Conservation (phyloP, 2,329 filamentous ascomycete species). For the Fusarium dlaminii region DNA sequence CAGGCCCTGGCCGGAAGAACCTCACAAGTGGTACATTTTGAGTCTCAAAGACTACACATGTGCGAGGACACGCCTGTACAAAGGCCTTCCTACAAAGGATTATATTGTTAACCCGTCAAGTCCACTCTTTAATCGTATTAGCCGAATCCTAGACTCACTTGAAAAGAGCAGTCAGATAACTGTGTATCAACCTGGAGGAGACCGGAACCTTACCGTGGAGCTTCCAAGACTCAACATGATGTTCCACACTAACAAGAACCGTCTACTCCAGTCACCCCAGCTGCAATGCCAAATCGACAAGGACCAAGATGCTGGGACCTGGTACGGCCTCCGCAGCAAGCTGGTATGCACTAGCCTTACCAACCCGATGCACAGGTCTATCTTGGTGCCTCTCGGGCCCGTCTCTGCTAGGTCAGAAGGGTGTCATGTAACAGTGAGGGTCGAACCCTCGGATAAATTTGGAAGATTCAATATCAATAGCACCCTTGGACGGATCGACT, state of each 20-base stretch:
- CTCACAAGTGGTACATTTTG: conserved; percentile 19
- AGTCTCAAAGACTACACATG: conserved; percentile 20
- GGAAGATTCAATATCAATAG: conserved; percentile 63
- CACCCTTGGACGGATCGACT: conserved; percentile 64
- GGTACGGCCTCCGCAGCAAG: conserved; percentile 69
- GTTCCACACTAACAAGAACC: conserved; percentile 59
- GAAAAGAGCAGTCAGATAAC: conserved; percentile 29
- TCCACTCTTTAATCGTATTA: conserved; percentile 32
- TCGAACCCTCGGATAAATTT: conserved; percentile 50
- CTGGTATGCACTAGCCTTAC: conserved; percentile 63
- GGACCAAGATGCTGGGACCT: conserved; percentile 67
- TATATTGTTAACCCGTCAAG: conserved; percentile 35
- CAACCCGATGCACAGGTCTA: conserved; percentile 55
- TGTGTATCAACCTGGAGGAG: conserved; percentile 30
- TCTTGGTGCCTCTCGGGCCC: conserved; percentile 63
- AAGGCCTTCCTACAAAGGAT: not conserved
- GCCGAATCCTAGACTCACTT: conserved; percentile 32
- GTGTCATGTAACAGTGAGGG: conserved; percentile 41
- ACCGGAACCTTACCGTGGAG: conserved; percentile 54
- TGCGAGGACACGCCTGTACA: not conserved
- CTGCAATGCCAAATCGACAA: conserved; percentile 61
- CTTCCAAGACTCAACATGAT: conserved; percentile 61
- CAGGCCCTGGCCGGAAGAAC: conserved; percentile 28
- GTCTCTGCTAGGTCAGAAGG: conserved; percentile 15
- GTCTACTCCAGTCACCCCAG: conserved; percentile 58